Conservation (phyloP, 305 asterid species). For the Ilex paraguariensis region DNA sequence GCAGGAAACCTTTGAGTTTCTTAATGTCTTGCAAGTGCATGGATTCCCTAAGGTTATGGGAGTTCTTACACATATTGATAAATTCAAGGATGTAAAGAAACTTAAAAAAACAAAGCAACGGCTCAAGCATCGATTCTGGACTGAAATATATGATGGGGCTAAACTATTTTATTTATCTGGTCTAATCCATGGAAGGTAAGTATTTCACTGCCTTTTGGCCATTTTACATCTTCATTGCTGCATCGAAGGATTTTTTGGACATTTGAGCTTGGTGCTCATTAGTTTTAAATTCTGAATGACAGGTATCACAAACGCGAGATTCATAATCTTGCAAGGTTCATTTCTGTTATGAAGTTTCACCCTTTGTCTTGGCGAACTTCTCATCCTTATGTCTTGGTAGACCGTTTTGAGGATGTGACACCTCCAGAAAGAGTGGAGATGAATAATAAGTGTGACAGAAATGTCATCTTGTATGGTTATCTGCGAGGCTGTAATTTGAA, state of each 20-base stretch:
- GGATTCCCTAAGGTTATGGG: constrained; percentile 99
- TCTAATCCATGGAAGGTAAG: constrained; percentile 96
- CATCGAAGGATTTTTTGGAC: background rate
- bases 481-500: constrained; percentile 94
- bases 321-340: constrained; percentile 95
- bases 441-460: constrained; percentile 84
- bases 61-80: constrained; percentile 94
- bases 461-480: constrained; percentile 77
- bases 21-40: constrained; percentile 91
- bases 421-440: constrained; percentile 72
- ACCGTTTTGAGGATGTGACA: constrained; percentile 94
- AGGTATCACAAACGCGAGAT: constrained; percentile 94
- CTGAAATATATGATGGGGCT: constrained; percentile 97
- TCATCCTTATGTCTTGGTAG: constrained; percentile 91
- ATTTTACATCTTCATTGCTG: constrained; percentile 10
- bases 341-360: constrained; percentile 95
- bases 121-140: constrained; percentile 99
- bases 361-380: constrained; percentile 90
- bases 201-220: constrained; percentile 2
- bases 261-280: background rate
- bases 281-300: constrained; percentile 10
- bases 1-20: constrained; percentile 97
- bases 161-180: constrained; percentile 94
- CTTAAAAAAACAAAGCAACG: constrained; percentile 89
- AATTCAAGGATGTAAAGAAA: constrained; percentile 94